Conservation (phyloP, 164 flowering plant genomes). For the Piper longum region DNA sequence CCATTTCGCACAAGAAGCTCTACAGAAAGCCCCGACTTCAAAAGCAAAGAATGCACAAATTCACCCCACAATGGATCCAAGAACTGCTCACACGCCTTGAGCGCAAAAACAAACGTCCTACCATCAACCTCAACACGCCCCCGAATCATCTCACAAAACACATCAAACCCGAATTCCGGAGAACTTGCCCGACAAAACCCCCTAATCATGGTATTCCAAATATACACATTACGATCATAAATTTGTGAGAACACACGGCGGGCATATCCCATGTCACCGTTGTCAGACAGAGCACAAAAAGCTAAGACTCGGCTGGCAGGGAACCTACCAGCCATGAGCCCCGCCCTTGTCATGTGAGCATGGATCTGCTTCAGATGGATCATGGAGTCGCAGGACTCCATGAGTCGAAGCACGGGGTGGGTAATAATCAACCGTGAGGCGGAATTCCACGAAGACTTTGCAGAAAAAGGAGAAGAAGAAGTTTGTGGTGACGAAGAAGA, state of each 20-base stretch:
- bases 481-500: no score
- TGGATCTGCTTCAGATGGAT: slow-evolving; percentile 51
- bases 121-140: slow-evolving; percentile 33
- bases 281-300: slow-evolving; percentile 41
- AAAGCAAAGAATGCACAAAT: slow-evolving; percentile 25
- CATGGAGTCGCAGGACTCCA: slow-evolving; percentile 51
- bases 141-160: slow-evolving; percentile 34
- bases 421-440: slow-evolving; percentile 3
- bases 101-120: slow-evolving; percentile 39
- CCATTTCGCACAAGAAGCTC: slow-evolving; percentile 40
- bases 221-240: slow-evolving; percentile 4
- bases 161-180: slow-evolving; percentile 18
- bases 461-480: background rate
- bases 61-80: slow-evolving; percentile 17
- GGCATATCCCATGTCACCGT: slow-evolving; percentile 16
- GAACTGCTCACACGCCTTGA: slow-evolving; percentile 37
- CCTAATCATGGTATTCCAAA: slow-evolving; percentile 35
- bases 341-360: slow-evolving; percentile 43
- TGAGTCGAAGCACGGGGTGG: slow-evolving; percentile 32
- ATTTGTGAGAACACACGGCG: slow-evolving; percentile 5
- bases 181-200: slow-evolving; percentile 20
- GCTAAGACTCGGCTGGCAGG: slow-evolving; percentile 48
- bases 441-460: slow-evolving; percentile 10
- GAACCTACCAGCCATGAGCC: slow-evolving; percentile 37
- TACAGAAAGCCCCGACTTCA: slow-evolving; percentile 33